These are phyloP conservation scores for Shiraia bambusicola DNA, from an alignment of 2,329 filamentous ascomycete species.

Conservation along the genomic window DNA sequence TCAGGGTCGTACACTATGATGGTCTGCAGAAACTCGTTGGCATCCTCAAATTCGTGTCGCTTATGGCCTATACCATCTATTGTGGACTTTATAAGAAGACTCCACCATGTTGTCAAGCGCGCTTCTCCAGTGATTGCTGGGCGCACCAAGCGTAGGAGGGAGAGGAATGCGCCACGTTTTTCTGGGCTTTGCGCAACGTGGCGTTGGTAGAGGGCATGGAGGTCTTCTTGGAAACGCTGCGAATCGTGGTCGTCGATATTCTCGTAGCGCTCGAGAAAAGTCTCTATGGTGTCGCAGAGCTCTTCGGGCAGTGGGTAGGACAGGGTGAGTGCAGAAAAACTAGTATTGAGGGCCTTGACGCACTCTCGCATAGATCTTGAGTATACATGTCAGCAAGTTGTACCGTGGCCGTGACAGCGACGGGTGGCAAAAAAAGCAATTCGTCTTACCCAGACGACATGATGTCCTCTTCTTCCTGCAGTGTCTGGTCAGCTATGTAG, in stretches of 20 bases:
- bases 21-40: conserved; percentile 63
- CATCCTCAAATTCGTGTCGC: conserved; percentile 64
- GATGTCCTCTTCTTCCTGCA: conserved; percentile 5
- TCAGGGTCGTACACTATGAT: conserved; percentile 65
- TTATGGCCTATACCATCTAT: conserved; percentile 61
- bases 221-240: conserved; percentile 73
- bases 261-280: conserved; percentile 68
- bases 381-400: conserved; percentile 9
- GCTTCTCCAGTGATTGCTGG: conserved; percentile 64
- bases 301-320: conserved; percentile 65
- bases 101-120: conserved; percentile 72
- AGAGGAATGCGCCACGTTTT: conserved; percentile 68
- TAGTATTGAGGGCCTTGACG: conserved; percentile 48
- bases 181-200: conserved; percentile 59
- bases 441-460: conserved; percentile 31
- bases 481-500: conserved; percentile 4
- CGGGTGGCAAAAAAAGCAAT: neutral
- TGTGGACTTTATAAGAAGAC: conserved; percentile 60
- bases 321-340: conserved; percentile 46
- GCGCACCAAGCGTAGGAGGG: conserved; percentile 64
- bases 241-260: conserved; percentile 67
- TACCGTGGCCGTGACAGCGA: neutral
- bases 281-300: conserved; percentile 61
- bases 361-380: conserved; percentile 52
- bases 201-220: conserved; percentile 66